Conservation (phyloP, 805 yeast species). For the Wickerhamomyces tratensis region DNA sequence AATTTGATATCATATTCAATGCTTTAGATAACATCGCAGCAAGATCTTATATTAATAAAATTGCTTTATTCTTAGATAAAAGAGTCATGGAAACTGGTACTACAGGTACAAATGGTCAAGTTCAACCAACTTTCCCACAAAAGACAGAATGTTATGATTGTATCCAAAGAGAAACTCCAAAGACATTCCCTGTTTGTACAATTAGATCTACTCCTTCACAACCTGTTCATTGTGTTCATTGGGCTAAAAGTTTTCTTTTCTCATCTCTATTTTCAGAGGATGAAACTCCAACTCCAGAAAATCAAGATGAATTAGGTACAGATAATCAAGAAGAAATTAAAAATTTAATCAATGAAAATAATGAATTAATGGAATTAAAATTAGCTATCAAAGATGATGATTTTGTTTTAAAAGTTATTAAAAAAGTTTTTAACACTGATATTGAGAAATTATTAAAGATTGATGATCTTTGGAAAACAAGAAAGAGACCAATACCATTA, state of each 20-base stretch:
- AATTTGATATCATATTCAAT: conserved; percentile 75
- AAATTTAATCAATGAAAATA: conserved; percentile 54
- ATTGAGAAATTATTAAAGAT: conserved; percentile 63
- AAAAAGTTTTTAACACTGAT: conserved; percentile 63
- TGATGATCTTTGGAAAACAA: conserved; percentile 69
- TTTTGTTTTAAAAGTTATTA: conserved; percentile 34
- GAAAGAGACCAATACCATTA: conserved; percentile 62
- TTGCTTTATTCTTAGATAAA: conserved; percentile 61
- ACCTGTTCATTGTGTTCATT: conserved; percentile 92
- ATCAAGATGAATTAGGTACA: conserved; percentile 41
- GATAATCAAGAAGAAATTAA: conserved; percentile 57
- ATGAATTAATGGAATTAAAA: conserved; percentile 48
- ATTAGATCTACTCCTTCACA: conserved; percentile 94
- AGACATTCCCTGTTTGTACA: conserved; percentile 91
- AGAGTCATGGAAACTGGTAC: conserved; percentile 93
- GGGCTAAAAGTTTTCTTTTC: conserved; percentile 93
- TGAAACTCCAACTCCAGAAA: conserved; percentile 23
- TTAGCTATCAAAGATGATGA: conserved; percentile 23
- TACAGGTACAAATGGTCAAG: conserved; percentile 90
- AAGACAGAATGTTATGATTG: conserved; percentile 91
- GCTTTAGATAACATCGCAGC: conserved; percentile 95
- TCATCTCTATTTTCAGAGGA: conserved; percentile 64
- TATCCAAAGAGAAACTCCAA: conserved; percentile 77
- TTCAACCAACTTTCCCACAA: conserved; percentile 81
- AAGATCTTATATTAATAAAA: conserved; percentile 76